These are phyloP conservation scores for Pseudohalonectria lignicola DNA, from an alignment of 2,329 filamentous ascomycete genomes.

Conservation along the genomic window DNA sequence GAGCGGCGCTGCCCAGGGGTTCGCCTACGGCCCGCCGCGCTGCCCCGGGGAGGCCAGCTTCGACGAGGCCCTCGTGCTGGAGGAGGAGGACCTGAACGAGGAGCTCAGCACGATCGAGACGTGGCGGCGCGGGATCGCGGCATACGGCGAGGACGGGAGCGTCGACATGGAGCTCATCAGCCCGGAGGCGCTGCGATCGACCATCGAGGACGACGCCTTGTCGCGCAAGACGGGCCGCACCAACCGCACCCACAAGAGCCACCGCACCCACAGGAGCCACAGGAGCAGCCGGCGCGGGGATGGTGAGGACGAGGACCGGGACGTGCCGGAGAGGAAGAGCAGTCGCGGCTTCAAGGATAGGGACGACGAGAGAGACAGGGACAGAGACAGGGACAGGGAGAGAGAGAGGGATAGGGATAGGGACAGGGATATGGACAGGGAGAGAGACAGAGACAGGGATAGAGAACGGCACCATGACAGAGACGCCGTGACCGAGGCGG, in stretches of 20 bases:
- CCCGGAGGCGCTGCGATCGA: conserved; percentile 38
- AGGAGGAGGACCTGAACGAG: no score
- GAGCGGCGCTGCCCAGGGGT: not conserved
- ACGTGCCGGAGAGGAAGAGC: not conserved
- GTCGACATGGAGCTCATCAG: conserved; percentile 45
- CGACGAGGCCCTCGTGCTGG: conserved; percentile 46
- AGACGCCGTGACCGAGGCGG: conserved; percentile 11
- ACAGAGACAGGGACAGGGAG: conserved; percentile 9
- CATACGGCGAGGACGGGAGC: conserved; percentile 30
- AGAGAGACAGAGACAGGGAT: conserved; percentile 6
- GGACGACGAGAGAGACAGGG: conserved; percentile 7
- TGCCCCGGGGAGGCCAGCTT: conserved; percentile 12
- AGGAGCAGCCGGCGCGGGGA: conserved; percentile 14
- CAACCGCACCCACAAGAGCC: conserved; percentile 12
- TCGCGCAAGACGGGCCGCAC: conserved; percentile 16
- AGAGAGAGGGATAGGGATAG: no score
- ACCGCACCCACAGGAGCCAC: conserved; percentile 12
- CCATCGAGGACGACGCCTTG: conserved; percentile 25
- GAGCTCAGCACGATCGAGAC: conserved; percentile 47
- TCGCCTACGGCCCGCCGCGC: not conserved
- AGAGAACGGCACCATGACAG: conserved; percentile 3
- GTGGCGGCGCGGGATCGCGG: conserved; percentile 45
- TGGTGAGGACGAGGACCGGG: not conserved
- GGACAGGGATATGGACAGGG: not conserved
- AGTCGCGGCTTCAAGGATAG: conserved; percentile 11